Evolutionary conservation across 495 filamentous ascomycete genomes (phyloP), one percentile per base, ranked within the genome.

Genomic region (Xylaria castorea): DNA sequence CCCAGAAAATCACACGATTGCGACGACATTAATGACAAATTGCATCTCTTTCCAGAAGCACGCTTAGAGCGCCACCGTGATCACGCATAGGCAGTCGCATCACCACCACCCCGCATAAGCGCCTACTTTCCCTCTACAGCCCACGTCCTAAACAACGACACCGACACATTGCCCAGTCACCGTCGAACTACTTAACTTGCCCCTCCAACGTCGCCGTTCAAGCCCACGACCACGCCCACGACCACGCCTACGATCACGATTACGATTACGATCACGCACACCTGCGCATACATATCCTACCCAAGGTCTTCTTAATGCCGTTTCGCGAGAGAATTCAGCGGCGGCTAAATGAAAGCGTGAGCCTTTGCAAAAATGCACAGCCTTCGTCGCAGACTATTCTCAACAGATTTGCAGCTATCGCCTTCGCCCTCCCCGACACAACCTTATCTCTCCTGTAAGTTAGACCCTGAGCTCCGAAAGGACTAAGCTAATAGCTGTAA

Each of bases 391-490:
- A 67, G 65, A 66, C 64, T 75, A 36, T 70, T 73, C 78, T 78
- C 71, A 78, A 71, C 71, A 74, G 36, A 64, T 44, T 36, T n/a
- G 12, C 74, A 78, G 76, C 68, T 76, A 42, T 79, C 78, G 8
- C 76, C 76, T 1, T 75, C 78, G 63, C 77, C 84, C 16, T 77
- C 82, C 0, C 79, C 83, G 0, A 75, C 78, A 27, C 72, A 80
- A 40, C 76, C 82, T 4, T 84, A 85, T 60, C 75, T 86, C 0
- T 85, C 83, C 9, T 86, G 83, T 85, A 75, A 80, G 82, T 78
- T 12, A 5, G 22, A 27, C 14, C 5, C 27, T 3, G 9, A 27
- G 30, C 18, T 16, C 50, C 57, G 12, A 34, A 60, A 34, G 68
- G 76, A 62, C 70, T 70, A 70, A 46, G 60, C 62, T 36, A 30